phyloP scores from a whole-genome alignment of 345 rosid species.

The Citrus inodora region DNA sequence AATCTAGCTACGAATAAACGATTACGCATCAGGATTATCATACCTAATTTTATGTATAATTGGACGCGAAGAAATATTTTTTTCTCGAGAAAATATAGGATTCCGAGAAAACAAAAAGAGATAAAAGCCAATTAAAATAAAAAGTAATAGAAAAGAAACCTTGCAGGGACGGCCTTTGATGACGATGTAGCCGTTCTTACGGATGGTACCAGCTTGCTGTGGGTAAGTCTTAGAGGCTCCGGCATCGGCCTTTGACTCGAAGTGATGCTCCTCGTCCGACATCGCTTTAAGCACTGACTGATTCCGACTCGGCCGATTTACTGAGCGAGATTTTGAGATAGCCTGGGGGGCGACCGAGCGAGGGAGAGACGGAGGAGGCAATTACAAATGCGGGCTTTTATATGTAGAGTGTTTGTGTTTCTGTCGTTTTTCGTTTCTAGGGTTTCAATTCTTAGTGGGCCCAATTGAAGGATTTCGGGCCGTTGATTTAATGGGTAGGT shows the following conservation, averaged over 20 bases:
- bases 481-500: background rate
- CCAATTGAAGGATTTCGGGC: background rate
- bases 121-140: background rate
- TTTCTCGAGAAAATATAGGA: background rate
- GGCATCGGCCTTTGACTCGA: constrained; percentile 47
- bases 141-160: constrained; percentile 12
- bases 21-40: too few relatives aligned
- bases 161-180: constrained; percentile 45
- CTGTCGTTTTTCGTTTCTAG: background rate
- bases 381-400: background rate
- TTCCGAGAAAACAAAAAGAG: background rate
- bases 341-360: background rate
- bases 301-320: background rate
- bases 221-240: constrained; percentile 48
- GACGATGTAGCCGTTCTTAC: constrained; percentile 46
- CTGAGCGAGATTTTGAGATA: background rate
- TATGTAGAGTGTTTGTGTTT: background rate
- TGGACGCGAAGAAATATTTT: too few relatives aligned
- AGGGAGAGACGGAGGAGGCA: too few relatives aligned
- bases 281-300: background rate
- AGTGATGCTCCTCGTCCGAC: constrained; percentile 51
- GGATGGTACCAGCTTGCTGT: constrained; percentile 48
- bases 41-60: too few relatives aligned
- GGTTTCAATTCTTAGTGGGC: background rate
- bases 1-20: background rate